Conservation (phyloP, 1,284 basidiomycete genomes). For the Rhodotorula sp. region DNA sequence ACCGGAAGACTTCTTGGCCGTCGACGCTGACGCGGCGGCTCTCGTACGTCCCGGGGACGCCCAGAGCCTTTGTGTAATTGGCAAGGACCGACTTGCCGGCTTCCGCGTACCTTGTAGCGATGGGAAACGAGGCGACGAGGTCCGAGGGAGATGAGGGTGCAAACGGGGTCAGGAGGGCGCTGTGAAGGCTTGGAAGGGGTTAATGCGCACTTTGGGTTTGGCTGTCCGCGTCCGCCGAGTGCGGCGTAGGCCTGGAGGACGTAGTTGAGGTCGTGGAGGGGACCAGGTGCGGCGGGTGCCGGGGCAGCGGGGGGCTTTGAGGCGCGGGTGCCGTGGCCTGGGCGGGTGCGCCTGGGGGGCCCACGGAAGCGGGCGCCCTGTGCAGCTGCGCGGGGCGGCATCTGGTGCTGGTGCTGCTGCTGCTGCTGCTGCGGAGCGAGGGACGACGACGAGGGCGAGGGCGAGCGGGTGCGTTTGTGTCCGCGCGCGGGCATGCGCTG, state of each 20-base stretch:
- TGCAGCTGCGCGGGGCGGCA: background rate
- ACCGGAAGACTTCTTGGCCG: constrained; percentile 24
- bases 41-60: constrained; percentile 15
- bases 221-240: background rate
- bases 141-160: no score
- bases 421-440: background rate
- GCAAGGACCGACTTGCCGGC: constrained; percentile 34
- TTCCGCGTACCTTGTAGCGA: constrained; percentile 15
- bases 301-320: background rate
- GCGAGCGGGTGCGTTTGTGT: background rate
- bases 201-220: background rate
- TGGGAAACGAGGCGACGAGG: background rate
- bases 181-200: background rate
- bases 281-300: constrained; percentile 1
- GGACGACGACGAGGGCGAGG: background rate
- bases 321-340: background rate
- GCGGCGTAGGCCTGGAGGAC: background rate
- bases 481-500: background rate
- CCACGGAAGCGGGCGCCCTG: background rate
- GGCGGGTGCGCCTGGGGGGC: background rate
- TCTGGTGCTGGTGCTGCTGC: background rate
- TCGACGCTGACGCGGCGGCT: constrained; percentile 14
- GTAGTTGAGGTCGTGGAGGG: constrained; percentile 8
- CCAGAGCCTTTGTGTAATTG: constrained; percentile 18
- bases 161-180: background rate